These are phyloP conservation scores for Diaporthe velutina DNA, from an alignment of 2,329 filamentous ascomycete genomes.

Conservation along the genomic window DNA sequence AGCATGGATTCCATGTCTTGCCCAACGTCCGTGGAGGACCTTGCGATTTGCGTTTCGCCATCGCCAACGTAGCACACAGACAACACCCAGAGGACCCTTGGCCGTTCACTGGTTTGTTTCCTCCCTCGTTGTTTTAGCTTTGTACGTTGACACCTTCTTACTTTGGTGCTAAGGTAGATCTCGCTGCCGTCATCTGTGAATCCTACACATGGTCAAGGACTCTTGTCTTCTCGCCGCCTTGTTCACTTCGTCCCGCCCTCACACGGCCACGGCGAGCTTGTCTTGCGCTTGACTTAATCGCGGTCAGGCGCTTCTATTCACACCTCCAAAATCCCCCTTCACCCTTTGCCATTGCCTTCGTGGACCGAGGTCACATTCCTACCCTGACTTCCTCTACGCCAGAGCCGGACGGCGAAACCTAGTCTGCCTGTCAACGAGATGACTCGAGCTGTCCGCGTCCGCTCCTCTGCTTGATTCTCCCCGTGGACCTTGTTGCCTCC, in stretches of 20 bases:
- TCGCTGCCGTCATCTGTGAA: slow-evolving; percentile 23
- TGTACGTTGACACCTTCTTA: slow-evolving; percentile 17
- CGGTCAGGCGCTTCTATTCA: background rate
- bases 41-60: slow-evolving; percentile 32
- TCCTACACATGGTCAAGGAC: slow-evolving; percentile 16
- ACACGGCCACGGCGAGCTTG: background rate
- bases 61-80: slow-evolving; percentile 26
- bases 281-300: background rate
- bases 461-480: background rate
- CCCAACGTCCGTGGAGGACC: slow-evolving; percentile 4
- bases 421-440: slow-evolving; percentile 13
- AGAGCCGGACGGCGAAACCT: slow-evolving; percentile 15
- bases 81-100: slow-evolving; percentile 14
- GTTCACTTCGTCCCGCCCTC: slow-evolving; percentile 11
- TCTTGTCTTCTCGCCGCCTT: background rate
- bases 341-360: slow-evolving; percentile 2
- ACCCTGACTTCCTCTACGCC: background rate
- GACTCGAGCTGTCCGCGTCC: slow-evolving; percentile 20
- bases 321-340: background rate
- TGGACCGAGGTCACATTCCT: slow-evolving; percentile 15
- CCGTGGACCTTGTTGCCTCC: background rate
- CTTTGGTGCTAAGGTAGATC: slow-evolving; percentile 9
- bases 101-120: slow-evolving; percentile 29
- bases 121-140: slow-evolving; percentile 25
- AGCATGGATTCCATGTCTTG: slow-evolving; percentile 29